These are phyloP conservation scores for Rutstroemia sp. DNA, from an alignment of 2,329 filamentous ascomycete genomes.

Conservation along the genomic window DNA sequence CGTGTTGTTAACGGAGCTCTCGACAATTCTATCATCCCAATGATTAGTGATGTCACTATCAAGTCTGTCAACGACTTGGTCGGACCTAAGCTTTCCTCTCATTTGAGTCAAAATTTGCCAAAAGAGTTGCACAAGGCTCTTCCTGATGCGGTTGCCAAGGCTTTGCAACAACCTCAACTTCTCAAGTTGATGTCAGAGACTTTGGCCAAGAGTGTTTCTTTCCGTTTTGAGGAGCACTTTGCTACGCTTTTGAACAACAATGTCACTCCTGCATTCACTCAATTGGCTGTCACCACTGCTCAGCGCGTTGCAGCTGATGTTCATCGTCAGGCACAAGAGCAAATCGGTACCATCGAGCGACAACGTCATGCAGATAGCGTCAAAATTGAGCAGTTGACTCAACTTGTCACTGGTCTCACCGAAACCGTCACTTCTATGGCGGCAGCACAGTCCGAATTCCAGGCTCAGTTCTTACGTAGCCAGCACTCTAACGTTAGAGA, in stretches of 20 bases:
- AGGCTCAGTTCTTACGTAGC: constrained; percentile 54
- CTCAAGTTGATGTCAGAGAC: constrained; percentile 66
- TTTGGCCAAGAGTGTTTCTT: constrained; percentile 57
- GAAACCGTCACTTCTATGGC: constrained; percentile 66
- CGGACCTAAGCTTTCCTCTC: constrained; percentile 47
- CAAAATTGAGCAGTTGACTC: constrained; percentile 68
- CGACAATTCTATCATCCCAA: constrained; percentile 67
- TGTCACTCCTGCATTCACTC: constrained; percentile 59
- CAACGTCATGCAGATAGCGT: constrained; percentile 32
- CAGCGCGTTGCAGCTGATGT: constrained; percentile 62
- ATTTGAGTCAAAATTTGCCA: constrained; percentile 31
- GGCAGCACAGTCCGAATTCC: constrained; percentile 59
- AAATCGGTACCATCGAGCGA: constrained; percentile 24
- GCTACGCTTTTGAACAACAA: constrained; percentile 51
- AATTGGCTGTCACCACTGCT: constrained; percentile 56
- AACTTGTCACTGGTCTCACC: constrained; percentile 57
- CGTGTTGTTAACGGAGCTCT: constrained; percentile 55
- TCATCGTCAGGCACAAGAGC: constrained; percentile 45
- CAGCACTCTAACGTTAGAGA: constrained; percentile 43
- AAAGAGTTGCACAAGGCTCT: constrained; percentile 65
- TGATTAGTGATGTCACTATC: constrained; percentile 56
- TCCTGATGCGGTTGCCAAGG: constrained; percentile 57
- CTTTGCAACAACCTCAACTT: constrained; percentile 67
- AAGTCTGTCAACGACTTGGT: constrained; percentile 62
- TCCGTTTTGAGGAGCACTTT: constrained; percentile 64